Conservation (phyloP, 1,284 basidiomycete species). For the Dichomitus squalens region DNA sequence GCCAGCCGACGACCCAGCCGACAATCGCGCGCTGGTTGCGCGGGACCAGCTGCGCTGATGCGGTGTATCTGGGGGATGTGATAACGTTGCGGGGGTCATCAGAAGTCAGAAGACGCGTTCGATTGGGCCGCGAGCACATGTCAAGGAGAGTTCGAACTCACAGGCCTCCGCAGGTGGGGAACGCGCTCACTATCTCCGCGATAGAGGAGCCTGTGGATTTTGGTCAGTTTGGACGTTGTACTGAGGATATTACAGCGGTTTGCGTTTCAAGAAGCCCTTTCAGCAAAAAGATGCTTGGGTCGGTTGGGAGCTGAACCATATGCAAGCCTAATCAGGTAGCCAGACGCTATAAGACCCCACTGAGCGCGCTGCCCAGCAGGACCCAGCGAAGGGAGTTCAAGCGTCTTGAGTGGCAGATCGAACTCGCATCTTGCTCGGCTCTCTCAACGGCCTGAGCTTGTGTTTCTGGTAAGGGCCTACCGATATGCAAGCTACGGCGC, state of each 20-base stretch:
- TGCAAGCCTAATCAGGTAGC: no score
- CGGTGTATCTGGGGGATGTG: constrained; percentile 57
- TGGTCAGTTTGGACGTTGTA: not conserved
- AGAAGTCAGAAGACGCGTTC: constrained; percentile 1
- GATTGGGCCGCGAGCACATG: no score
- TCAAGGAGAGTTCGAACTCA: constrained; percentile 39
- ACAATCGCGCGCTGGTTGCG: constrained; percentile 64
- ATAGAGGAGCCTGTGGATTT: constrained; percentile 58
- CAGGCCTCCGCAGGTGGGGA: constrained; percentile 83
- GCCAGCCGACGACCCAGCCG: constrained; percentile 83
- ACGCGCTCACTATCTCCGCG: constrained; percentile 79
- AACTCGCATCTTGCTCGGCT: no score
- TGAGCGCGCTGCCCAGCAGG: no score
- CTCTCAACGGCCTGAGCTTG: no score
- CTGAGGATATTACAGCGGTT: not conserved
- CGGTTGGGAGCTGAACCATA: no score
- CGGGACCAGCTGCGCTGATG: constrained; percentile 76
- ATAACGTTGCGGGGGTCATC: not conserved
- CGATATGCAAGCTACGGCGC: no score
- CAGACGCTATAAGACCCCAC: no score
- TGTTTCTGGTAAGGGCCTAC: no score
- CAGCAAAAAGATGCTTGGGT: not conserved
- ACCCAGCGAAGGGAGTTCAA: no score
- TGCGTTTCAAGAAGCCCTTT: no score
- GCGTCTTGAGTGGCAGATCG: no score